A percentile compares a stretch with the other conserved stretches of the same genome.
These are phyloP conservation scores for Escallonia rubra DNA, from an alignment of 129 eudicot genomes.

Conservation along the genomic window DNA sequence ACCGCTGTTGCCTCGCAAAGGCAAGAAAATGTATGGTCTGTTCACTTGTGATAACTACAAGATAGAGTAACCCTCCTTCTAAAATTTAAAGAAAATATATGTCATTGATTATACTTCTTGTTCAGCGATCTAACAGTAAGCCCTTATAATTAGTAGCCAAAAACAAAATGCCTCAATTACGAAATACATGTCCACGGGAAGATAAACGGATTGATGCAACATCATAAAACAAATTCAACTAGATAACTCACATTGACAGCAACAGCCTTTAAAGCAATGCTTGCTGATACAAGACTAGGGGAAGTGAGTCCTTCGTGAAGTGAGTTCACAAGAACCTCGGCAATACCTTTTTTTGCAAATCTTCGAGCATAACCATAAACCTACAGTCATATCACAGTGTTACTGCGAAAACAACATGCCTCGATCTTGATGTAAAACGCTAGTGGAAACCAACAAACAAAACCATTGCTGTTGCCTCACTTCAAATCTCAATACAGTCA, in stretches of 20 bases:
- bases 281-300: constrained; percentile 67
- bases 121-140: too few species aligned
- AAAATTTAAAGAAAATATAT: too few species aligned
- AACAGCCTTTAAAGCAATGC: constrained; percentile 84
- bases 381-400: constrained; percentile 33
- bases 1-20: too few species aligned
- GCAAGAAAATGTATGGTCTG: too few species aligned
- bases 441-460: not conserved
- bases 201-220: not conserved
- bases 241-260: constrained; percentile 80
- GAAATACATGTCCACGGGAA: not conserved
- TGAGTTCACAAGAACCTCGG: constrained; percentile 72
- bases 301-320: constrained; percentile 62
- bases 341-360: constrained; percentile 82
- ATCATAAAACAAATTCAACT: not conserved
- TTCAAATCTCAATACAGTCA: not conserved
- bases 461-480: not conserved
- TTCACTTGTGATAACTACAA: too few species aligned
- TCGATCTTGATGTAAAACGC: not conserved
- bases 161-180: too few species aligned
- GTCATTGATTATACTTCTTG: too few species aligned
- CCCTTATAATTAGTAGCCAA: too few species aligned
- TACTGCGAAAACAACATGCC: not conserved
- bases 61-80: too few species aligned
- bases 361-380: constrained; percentile 92